phyloP scores from a whole-genome alignment of 202 grass and related monocot species.

The Zoysia matrella region DNA sequence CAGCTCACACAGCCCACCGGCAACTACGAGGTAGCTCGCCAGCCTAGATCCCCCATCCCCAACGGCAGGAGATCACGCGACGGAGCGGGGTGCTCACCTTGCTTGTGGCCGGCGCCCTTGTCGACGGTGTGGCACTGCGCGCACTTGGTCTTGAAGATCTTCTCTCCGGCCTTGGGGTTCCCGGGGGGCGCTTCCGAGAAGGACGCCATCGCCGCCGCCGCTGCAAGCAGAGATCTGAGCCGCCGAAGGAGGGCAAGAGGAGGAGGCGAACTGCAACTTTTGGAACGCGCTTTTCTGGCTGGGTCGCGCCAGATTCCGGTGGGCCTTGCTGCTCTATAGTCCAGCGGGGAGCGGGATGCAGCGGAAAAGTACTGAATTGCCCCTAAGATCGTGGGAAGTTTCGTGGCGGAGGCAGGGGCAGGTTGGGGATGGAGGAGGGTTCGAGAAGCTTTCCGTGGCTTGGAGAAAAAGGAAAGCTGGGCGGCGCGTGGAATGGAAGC shows the following conservation, averaged over 20 bases:
- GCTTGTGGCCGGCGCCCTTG: constrained; percentile 73
- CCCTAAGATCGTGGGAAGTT: rapidly evolving
- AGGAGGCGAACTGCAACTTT: constrained; percentile 27
- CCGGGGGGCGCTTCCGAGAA: constrained; percentile 61
- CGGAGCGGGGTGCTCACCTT: constrained; percentile 39
- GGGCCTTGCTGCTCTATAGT: constrained; percentile 25
- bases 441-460: constrained; percentile 58
- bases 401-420: background rate
- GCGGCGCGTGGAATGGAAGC: constrained; percentile 38
- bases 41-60: background rate
- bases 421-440: background rate
- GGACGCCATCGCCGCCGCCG: constrained; percentile 54
- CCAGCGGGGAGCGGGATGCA: background rate
- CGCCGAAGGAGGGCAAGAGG: background rate
- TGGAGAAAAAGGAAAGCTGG: constrained; percentile 41
- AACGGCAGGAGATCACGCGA: background rate
- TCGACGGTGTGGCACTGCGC: constrained; percentile 82
- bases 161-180: constrained; percentile 49
- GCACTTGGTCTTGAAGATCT: constrained; percentile 86
- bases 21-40: background rate
- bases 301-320: constrained; percentile 20
- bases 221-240: constrained; percentile 15
- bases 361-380: background rate
- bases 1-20: background rate
- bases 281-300: constrained; percentile 10